A percentile compares a stretch with the other conserved stretches of the same genome.
These are phyloP conservation scores for Podaxis sp. DNA, from an alignment of 768 basidiomycete genomes.

Conservation along the genomic window DNA sequence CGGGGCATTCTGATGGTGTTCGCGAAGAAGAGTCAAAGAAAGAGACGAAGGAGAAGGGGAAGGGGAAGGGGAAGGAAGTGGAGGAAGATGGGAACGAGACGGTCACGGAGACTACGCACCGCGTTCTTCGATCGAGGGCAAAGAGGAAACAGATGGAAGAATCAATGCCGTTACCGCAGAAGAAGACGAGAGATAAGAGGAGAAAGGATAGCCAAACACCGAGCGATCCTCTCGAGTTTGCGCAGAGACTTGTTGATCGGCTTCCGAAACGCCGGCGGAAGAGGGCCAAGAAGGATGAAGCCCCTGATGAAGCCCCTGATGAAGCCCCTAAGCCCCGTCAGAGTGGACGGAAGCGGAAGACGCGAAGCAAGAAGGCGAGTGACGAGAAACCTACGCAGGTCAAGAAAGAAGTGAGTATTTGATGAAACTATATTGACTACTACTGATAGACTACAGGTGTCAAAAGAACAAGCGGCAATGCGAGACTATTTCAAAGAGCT, in stretches of 20 bases:
- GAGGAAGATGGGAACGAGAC: conserved; percentile 7
- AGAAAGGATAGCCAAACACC: conserved; percentile 11
- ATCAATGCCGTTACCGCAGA: background rate
- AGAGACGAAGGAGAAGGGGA: conserved; percentile 3
- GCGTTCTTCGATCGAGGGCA: conserved; percentile 19
- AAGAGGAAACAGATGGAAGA: conserved; percentile 12
- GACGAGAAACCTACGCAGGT: background rate
- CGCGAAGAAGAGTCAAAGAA: conserved; percentile 21
- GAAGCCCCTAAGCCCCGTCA: conserved; percentile 11
- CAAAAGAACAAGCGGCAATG: conserved; percentile 46
- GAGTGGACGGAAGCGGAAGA: conserved; percentile 16
- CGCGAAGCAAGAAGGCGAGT: conserved; percentile 8
- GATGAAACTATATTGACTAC: background rate
- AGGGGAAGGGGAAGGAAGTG: background rate
- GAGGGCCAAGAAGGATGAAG: conserved; percentile 8
- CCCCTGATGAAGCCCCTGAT: background rate
- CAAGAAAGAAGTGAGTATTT: conserved; percentile 20
- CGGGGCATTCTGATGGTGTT: conserved; percentile 16
- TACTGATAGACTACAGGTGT: conserved; percentile 32
- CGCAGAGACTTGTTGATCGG: conserved; percentile 9
- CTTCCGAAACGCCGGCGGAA: conserved; percentile 16
- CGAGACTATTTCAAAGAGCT: conserved; percentile 53
- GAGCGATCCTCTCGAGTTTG: conserved; percentile 10
- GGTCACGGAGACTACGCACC: conserved; percentile 13
- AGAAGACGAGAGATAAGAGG: conserved; percentile 1